Evolutionary conservation across 257 asterid genomes (phyloP).

Genomic region (Primulina tabacum): DNA sequence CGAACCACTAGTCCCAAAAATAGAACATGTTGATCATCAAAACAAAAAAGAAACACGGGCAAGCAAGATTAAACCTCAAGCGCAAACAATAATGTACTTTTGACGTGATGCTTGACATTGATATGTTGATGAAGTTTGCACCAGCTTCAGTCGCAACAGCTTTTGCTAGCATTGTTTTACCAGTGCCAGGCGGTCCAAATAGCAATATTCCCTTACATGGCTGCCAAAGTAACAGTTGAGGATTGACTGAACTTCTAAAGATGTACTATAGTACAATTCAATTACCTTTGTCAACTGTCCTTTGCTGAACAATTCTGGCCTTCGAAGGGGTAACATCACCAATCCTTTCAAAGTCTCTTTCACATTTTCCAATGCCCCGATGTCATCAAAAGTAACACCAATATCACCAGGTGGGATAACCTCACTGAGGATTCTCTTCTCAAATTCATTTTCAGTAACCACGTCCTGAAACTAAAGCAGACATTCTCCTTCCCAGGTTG

Average conservation of each 20-base stretch:
- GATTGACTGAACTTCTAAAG: background rate
- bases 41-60: background rate
- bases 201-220: conserved; percentile 59
- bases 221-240: conserved; percentile 27
- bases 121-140: conserved; percentile 52
- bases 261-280: conserved; percentile 8
- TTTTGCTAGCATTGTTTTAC: conserved; percentile 57
- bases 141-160: conserved; percentile 58
- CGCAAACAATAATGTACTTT: conserved; percentile 32
- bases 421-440: conserved; percentile 48
- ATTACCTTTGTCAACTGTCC: conserved; percentile 55
- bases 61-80: conserved; percentile 14
- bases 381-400: conserved; percentile 49
- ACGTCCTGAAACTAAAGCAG: conserved; percentile 40
- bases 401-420: conserved; percentile 52
- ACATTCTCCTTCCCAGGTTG: conserved; percentile 15
- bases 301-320: conserved; percentile 53
- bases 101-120: conserved; percentile 52
- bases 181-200: conserved; percentile 59
- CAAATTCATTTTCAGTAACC: conserved; percentile 51
- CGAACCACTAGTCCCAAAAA: conserved; percentile 41
- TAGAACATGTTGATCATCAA: conserved; percentile 13
- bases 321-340: conserved; percentile 53
- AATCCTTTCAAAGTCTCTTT: conserved; percentile 50
- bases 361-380: conserved; percentile 54